phyloP scores from a whole-genome alignment of 352 stramenopile species.

The Phytophthora kernoviae region DNA sequence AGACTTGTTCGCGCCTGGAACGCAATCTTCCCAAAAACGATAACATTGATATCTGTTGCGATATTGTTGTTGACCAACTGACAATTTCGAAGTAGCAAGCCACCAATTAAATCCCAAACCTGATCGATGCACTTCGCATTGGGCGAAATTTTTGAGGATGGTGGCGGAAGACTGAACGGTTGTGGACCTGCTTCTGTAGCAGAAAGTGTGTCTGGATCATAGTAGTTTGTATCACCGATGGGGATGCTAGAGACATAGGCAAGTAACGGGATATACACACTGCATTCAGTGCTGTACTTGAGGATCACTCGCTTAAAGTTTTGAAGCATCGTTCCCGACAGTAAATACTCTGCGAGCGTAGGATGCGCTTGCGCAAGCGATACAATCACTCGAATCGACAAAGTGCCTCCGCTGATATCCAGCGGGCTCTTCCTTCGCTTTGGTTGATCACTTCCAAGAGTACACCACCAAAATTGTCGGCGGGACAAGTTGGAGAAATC shows the following conservation, averaged over 20 bases:
- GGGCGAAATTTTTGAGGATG: slow-evolving; percentile 18
- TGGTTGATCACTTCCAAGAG: slow-evolving; percentile 64
- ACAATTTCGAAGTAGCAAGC: slow-evolving; percentile 59
- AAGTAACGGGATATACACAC: slow-evolving; percentile 63
- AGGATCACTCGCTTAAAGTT: slow-evolving; percentile 56
- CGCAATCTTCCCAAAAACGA: slow-evolving; percentile 54
- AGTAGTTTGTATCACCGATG: slow-evolving; percentile 62
- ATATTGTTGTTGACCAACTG: slow-evolving; percentile 12
- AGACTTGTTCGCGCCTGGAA: slow-evolving; percentile 52
- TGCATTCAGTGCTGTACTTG: slow-evolving; percentile 49
- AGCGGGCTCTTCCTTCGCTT: slow-evolving; percentile 24
- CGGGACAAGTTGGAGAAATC: slow-evolving; percentile 8
- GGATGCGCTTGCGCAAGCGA: slow-evolving; percentile 57
- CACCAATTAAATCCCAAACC: slow-evolving; percentile 71
- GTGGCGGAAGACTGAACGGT: slow-evolving; percentile 37
- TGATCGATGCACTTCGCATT: slow-evolving; percentile 45
- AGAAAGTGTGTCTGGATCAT: slow-evolving; percentile 38
- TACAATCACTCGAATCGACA: slow-evolving; percentile 59
- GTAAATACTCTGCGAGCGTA: slow-evolving; percentile 53
- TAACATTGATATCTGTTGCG: slow-evolving; percentile 40
- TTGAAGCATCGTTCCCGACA: slow-evolving; percentile 33
- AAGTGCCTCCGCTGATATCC: slow-evolving; percentile 44
- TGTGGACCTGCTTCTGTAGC: slow-evolving; percentile 10
- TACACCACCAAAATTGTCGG: slow-evolving; percentile 46
- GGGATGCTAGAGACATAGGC: slow-evolving; percentile 66